phyloP scores from a whole-genome alignment of 768 basidiomycete species.

The Phanerodontia chrysosporium region DNA sequence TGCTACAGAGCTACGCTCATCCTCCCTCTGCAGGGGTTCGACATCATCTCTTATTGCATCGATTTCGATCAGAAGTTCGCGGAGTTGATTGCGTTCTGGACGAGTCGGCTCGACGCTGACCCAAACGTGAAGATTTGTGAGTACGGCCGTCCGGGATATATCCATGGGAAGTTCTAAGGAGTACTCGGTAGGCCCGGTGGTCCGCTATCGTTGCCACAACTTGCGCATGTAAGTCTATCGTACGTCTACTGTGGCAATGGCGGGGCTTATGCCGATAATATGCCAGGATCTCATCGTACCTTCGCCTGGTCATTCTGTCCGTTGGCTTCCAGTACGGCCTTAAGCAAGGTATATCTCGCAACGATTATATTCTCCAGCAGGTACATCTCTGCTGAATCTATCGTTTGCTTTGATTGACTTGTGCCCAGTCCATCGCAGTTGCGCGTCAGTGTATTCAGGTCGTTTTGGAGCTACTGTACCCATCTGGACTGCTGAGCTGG shows the following conservation, averaged over 20 bases:
- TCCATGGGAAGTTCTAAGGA: background rate
- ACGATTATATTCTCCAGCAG: slow-evolving; percentile 6
- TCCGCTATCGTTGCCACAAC: slow-evolving; percentile 8
- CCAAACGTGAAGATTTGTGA: slow-evolving; percentile 3
- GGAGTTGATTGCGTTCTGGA: slow-evolving; percentile 29
- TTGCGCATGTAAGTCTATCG: slow-evolving; percentile 1
- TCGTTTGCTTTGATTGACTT: background rate
- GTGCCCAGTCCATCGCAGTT: slow-evolving; percentile 10
- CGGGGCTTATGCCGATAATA: no score
- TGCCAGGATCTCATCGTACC: slow-evolving; percentile 8
- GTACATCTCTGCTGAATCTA: background rate
- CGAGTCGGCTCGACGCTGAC: background rate
- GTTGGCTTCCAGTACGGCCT: slow-evolving; percentile 9
- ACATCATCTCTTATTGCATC: slow-evolving; percentile 32
- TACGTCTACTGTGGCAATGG: no score
- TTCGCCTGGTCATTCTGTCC: slow-evolving; percentile 12
- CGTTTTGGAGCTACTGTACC: slow-evolving; percentile 8
- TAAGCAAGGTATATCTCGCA: slow-evolving; percentile 6
- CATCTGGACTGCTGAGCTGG: slow-evolving; percentile 8
- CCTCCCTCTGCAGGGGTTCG: slow-evolving; percentile 27
- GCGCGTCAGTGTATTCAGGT: slow-evolving; percentile 1
- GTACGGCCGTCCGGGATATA: background rate
- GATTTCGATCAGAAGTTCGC: slow-evolving; percentile 35
- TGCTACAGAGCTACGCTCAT: background rate
- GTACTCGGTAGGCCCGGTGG: slow-evolving; percentile 1